Evolutionary conservation across 768 basidiomycete species (phyloP), one percentile per base, ranked within the genome.

Genomic region (Suillus fuscotomentosus): DNA sequence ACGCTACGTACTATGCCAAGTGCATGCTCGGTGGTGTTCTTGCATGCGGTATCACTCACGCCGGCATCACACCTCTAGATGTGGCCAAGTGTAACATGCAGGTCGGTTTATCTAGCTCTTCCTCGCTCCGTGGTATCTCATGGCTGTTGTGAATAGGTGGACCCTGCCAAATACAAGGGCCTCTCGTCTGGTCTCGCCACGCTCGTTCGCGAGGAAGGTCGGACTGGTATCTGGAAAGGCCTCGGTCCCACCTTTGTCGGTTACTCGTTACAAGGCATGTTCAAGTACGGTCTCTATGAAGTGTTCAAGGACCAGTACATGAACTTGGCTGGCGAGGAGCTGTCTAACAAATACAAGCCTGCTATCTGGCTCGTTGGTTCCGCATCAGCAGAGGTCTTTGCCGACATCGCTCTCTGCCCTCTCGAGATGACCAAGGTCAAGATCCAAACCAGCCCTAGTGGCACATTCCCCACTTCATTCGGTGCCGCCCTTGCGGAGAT

Each of bases 211-310:
- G 92, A 94, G 76, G 92, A 96, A 78, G 92, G 95, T 71, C 78
- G 88, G 65, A 86, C 77, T 45, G 96, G 94, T 77, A 87, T 97
- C 78, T 91, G 95, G 88, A 98, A 97, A 79, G 96, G 96, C 72
- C 82, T 97, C 75, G 92, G 92, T 43, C 96, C 96, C 61, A 98
- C 96, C 65, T 82, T 95, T 67, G 83, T 97, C 78, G 95, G 96
- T 68, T 96, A 96, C 83, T 93, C 94, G 10, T 85, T 95, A 71
- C 96, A 97, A 81, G 96, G 96, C 76, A 89, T 95, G 87, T 95
- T 97, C 90, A 98, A 98, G 81, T 97, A 94, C 78, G 96, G 96
- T 82, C 92, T 96, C 77, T 97, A 97, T 77, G 95, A 98, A 80
- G 77, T 91, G 74, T 98, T 96, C 91, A 98, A 97, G 84, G 95